Percentiles rank a stretch among this genome's conserved stretches.
Conservation (phyloP, 169 alveolate genomes). For the Plasmodium gonderi region DNA sequence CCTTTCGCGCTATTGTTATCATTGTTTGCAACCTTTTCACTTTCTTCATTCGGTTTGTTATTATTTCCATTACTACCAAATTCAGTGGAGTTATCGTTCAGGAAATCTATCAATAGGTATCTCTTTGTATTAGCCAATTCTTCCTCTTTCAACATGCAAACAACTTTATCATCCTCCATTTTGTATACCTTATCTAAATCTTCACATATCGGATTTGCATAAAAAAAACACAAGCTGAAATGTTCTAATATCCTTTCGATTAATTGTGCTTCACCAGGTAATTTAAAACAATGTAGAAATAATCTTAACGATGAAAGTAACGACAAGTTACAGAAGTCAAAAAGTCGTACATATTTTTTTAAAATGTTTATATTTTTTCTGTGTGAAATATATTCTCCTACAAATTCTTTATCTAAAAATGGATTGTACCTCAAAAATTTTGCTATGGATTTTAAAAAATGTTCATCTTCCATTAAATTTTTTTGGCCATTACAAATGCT, state of each 20-base stretch:
- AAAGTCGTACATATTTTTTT: conserved; percentile 82
- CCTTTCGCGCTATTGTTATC: background rate
- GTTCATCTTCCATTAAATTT: conserved; percentile 76
- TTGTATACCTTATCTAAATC: conserved; percentile 47
- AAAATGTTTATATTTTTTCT: conserved; percentile 84
- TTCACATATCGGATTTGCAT: conserved; percentile 61
- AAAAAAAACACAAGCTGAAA: conserved; percentile 65
- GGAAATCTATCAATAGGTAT: conserved; percentile 86
- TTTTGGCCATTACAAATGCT: background rate
- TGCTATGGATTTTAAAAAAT: conserved; percentile 78
- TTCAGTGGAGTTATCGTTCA: conserved; percentile 78
- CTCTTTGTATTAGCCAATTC: conserved; percentile 56
- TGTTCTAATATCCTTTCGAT: conserved; percentile 92
- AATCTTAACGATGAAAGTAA: conserved; percentile 89
- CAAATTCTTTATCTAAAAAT: conserved; percentile 80
- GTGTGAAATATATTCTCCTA: conserved; percentile 85
- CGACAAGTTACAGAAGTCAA: conserved; percentile 86
- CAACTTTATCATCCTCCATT: conserved; percentile 18
- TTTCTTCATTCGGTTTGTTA: background rate
- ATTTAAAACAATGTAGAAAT: conserved; percentile 87
- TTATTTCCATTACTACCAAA: conserved; percentile 8
- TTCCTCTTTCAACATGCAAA: conserved; percentile 41
- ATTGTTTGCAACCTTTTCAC: background rate
- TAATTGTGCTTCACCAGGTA: conserved; percentile 94
- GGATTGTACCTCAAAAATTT: conserved; percentile 79